Evolutionary conservation across 2,329 filamentous ascomycete species (phyloP).

Genomic region (Aspergillus aculeatinus): DNA sequence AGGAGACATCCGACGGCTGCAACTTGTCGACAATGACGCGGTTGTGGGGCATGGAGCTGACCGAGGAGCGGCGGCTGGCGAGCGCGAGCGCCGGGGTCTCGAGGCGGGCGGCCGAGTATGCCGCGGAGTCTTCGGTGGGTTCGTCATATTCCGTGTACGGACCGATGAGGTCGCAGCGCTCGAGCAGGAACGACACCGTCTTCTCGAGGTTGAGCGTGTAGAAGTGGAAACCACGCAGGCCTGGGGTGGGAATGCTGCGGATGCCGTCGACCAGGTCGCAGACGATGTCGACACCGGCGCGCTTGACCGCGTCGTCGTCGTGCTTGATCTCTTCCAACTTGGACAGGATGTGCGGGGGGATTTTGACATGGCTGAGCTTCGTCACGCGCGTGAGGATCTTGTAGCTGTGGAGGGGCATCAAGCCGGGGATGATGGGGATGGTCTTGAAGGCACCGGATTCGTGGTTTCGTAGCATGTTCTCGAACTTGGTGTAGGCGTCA

Average conservation of each 20-base stretch:
- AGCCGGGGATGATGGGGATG: conserved; percentile 85
- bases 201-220: conserved; percentile 97
- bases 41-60: conserved; percentile 84
- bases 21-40: conserved; percentile 74
- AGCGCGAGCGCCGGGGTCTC: conserved; percentile 34
- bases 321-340: conserved; percentile 53
- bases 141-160: conserved; percentile 44
- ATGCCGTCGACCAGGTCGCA: conserved; percentile 80
- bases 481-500: conserved; percentile 76
- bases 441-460: conserved; percentile 80
- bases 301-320: conserved; percentile 51
- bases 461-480: conserved; percentile 72
- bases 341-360: conserved; percentile 69
- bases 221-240: conserved; percentile 85
- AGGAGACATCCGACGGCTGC: conserved; percentile 33
- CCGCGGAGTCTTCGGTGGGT: conserved; percentile 40
- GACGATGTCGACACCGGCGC: conserved; percentile 61
- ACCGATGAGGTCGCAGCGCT: conserved; percentile 80
- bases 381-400: conserved; percentile 92
- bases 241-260: conserved; percentile 60
- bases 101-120: conserved; percentile 24
- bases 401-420: conserved; percentile 98
- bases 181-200: conserved; percentile 87
- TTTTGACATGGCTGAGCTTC: conserved; percentile 85
- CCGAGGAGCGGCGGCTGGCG: conserved; percentile 64